A percentile compares a stretch with the other conserved stretches of the same genome.
Evolutionary conservation across 495 filamentous ascomycete genomes (phyloP).

Genomic region (Neurospora intermedia): DNA sequence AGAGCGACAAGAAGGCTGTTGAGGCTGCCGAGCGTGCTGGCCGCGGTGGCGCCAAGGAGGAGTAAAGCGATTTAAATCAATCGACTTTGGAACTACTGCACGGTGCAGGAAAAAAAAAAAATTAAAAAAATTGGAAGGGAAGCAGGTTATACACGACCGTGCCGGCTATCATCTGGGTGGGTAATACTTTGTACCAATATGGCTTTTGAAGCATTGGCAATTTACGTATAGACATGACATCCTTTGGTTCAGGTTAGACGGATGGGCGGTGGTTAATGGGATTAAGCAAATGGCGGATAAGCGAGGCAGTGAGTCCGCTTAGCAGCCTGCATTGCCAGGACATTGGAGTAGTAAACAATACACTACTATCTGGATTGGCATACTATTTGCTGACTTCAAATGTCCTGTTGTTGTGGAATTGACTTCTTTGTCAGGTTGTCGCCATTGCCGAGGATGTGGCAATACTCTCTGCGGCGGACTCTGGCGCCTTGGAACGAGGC

Average conservation of each 20-base stretch:
- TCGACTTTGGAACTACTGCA: not conserved
- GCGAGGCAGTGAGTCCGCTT: not conserved
- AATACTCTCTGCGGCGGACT: not conserved
- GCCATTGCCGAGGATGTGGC: not conserved
- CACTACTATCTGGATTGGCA: not conserved
- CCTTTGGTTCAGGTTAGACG: not conserved
- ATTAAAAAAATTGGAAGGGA: not conserved
- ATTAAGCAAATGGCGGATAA: not conserved
- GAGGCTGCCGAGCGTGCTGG: conserved; percentile 78
- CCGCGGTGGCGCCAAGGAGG: conserved; percentile 81
- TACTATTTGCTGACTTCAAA: not conserved
- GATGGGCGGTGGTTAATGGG: not conserved
- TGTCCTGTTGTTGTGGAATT: not conserved
- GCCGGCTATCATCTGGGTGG: not conserved
- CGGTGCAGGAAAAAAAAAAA: not conserved
- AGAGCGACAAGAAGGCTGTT: conserved; percentile 94
- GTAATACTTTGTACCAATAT: not conserved
- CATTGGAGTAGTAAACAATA: not conserved
- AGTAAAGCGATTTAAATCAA: conserved; percentile 43
- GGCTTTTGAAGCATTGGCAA: not conserved
- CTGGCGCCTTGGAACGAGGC: not conserved
- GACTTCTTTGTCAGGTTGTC: not conserved
- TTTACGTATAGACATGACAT: conserved; percentile 1
- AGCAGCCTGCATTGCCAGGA: not conserved
- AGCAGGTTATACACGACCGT: not conserved